These are phyloP conservation scores for Paramarasmius palmivorus DNA, from an alignment of 1,284 basidiomycete genomes.

Conservation along the genomic window DNA sequence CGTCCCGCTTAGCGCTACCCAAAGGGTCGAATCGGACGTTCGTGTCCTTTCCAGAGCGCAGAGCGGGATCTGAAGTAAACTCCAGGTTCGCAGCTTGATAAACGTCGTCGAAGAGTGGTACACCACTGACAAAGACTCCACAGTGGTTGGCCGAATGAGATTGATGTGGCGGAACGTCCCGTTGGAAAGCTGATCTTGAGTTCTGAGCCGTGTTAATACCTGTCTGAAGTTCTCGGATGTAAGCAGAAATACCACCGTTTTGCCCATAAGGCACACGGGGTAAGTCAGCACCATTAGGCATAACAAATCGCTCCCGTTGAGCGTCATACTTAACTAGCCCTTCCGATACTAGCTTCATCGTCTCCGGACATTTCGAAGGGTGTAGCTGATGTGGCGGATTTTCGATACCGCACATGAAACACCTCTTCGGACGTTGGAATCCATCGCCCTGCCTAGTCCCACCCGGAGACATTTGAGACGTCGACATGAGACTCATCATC, in stretches of 20 bases:
- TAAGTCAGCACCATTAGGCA: neutral
- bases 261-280: neutral
- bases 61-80: neutral
- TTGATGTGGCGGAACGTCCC: neutral
- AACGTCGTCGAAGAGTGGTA: neutral
- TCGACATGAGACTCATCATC: too few species aligned
- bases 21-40: neutral
- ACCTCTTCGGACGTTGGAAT: neutral
- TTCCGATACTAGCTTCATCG: neutral
- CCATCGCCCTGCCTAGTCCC: too few species aligned
- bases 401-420: neutral
- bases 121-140: neutral
- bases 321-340: neutral
- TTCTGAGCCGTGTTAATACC: neutral
- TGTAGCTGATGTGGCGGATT: neutral
- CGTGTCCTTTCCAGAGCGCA: neutral
- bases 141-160: neutral
- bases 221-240: neutral
- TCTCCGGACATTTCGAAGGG: neutral
- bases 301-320: neutral
- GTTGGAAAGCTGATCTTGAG: neutral
- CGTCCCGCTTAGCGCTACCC: too few species aligned
- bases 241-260: neutral
- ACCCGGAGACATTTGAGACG: neutral
- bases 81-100: too few species aligned